These are phyloP conservation scores for Epichloe sylvatica DNA, from an alignment of 2,329 filamentous ascomycete genomes.

Conservation along the genomic window DNA sequence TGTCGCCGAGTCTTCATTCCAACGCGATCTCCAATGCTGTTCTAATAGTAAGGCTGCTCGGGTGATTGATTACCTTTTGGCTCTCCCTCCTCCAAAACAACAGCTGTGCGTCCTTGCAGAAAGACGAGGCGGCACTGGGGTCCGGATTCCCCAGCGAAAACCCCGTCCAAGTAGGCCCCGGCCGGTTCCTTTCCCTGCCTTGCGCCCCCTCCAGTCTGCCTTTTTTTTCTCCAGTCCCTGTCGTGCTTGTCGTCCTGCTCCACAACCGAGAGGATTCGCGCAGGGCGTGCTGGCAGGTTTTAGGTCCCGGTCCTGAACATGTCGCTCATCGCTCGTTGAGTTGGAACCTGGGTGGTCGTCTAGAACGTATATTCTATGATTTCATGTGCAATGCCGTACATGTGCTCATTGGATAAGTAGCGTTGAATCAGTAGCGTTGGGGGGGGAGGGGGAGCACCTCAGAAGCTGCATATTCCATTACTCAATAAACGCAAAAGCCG, in stretches of 20 bases:
- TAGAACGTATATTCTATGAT: neutral
- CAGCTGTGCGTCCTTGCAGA: neutral
- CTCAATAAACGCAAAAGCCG: neutral
- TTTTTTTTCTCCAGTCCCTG: neutral
- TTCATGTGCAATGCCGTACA: neutral
- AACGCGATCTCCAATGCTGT: neutral
- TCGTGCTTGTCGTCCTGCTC: too few species aligned
- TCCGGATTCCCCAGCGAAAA: neutral
- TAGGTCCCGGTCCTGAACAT: neutral
- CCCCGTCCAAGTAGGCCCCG: neutral
- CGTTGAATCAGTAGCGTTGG: too few species aligned
- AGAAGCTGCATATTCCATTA: neutral
- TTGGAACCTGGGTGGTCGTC: neutral
- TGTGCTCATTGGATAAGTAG: too few species aligned
- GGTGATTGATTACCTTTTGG: neutral
- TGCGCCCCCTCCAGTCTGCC: neutral
- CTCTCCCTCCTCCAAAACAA: neutral
- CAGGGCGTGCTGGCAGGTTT: neutral
- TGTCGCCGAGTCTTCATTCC: slow-evolving; percentile 1
- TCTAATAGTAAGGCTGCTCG: neutral
- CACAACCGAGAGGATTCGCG: neutral
- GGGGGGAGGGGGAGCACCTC: neutral
- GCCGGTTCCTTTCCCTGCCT: neutral
- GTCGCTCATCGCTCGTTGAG: neutral
- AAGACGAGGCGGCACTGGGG: neutral